A percentile compares a stretch with the other conserved stretches of the same genome.
phyloP scores from a whole-genome alignment of 179 eudicot genomes.

The Patellifolia procumbens region DNA sequence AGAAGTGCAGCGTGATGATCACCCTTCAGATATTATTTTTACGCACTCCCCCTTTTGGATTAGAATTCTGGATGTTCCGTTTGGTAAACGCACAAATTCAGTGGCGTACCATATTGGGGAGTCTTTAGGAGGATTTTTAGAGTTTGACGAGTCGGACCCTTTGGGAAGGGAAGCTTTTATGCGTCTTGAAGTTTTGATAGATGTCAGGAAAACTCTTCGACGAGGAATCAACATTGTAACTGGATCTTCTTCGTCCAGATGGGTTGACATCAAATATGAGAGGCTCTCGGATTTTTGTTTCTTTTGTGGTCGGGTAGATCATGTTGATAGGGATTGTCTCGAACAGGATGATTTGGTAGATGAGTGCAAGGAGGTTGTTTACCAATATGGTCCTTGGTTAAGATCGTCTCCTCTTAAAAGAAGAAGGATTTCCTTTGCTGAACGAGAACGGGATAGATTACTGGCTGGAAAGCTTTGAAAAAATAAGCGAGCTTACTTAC shows the following conservation, averaged over 20 bases:
- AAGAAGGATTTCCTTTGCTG: no score
- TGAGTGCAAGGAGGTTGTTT: no score
- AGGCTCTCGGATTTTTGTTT: not conserved
- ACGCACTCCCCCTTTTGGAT: not conserved
- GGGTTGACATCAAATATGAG: not conserved
- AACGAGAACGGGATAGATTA: no score
- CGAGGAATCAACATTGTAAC: not conserved
- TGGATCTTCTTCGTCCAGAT: not conserved
- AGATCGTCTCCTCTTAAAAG: not conserved
- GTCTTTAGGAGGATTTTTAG: not conserved
- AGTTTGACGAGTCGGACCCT: not conserved
- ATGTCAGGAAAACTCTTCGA: not conserved
- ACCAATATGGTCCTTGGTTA: not conserved
- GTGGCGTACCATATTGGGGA: not conserved
- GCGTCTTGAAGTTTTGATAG: not conserved
- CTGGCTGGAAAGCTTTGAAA: no score
- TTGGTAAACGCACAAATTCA: not conserved
- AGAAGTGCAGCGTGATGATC: not conserved
- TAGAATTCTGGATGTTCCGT: not conserved
- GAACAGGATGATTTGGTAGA: no score
- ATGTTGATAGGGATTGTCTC: not conserved
- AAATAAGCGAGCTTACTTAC: no score
- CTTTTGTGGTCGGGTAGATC: not conserved
- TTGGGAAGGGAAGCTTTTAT: not conserved
- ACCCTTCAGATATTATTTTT: not conserved